Base-by-base conservation (phyloP, 192 early-diverging fungal species). In the Lunasporangiospora selenospora region DNA sequence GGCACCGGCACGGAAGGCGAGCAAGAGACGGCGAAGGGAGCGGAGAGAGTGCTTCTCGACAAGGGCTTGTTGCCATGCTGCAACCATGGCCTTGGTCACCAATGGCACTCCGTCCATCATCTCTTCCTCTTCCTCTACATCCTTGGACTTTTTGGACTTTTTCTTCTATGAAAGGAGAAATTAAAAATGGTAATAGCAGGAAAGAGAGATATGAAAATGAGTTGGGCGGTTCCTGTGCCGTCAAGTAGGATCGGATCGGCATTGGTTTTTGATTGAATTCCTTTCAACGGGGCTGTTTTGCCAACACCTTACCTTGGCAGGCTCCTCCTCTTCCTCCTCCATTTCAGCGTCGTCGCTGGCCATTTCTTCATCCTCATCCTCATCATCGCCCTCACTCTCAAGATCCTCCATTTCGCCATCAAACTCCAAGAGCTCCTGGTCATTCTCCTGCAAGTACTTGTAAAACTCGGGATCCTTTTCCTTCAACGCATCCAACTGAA, bases 401-500 rank as follows among this genome's bases (percentile, higher is more conserved):
- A 76, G 61, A 39, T 78, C 82, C 26, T 76, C 81, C 37, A 82
- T 80, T 23, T 63, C 78, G 3, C 65, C 66, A 19, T 86, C 86
- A 81, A 98, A 96, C 11, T 88, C 84, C 39, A 99, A 81, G 45
- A 95, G 86, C 41, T 81, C 87, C 31, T 84, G 65, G 77, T 96
- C 93, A 56, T 97, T 93, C 75, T 97, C 85, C 62, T 89, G 65
- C 77, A 99, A 80, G 69, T 85, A 99, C 76, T 99, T 81, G 81
- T 89, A 95, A 75, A 99, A 99, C 62, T 89, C 85, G 13, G 95
- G 95, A 61, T 99, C 95, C 63, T 88, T 88, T 53, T 89, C 77
- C 62, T 90, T 90, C 77, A 98, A 81, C 7, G 87, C 81, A 39
- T 97, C 90, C 40, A 99, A 75, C 77, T 99, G 80, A 60, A 84